Evolutionary conservation across 2,329 filamentous ascomycete species (phyloP).

Genomic region (Gaeumannomyces tritici): DNA sequence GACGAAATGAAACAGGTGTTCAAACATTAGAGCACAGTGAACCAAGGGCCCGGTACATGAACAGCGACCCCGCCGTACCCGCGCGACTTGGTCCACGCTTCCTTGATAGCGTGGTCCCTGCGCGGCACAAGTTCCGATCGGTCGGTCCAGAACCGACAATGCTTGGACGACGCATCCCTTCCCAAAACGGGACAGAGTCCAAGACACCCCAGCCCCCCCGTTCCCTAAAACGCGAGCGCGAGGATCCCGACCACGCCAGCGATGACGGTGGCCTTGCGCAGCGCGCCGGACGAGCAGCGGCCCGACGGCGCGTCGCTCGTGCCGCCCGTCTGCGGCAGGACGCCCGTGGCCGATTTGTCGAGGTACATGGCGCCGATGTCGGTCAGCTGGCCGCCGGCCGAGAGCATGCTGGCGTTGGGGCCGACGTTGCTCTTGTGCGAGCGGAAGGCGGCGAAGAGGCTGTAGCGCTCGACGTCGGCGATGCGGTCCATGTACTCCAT

Average conservation of each 20-base stretch:
- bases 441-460: slow-evolving; percentile 68
- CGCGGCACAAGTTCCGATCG: no score
- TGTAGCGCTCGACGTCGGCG: slow-evolving; percentile 55
- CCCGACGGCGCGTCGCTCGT: background rate
- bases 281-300: background rate
- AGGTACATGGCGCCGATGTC: slow-evolving; percentile 73
- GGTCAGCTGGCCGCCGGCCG: slow-evolving; percentile 57
- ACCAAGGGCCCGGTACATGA: background rate
- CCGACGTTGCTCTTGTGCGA: slow-evolving; percentile 64
- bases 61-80: background rate
- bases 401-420: slow-evolving; percentile 61
- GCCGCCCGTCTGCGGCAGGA: slow-evolving; percentile 20
- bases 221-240: background rate
- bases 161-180: background rate
- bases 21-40: background rate
- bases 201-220: no score
- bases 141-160: background rate
- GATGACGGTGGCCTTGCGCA: background rate
- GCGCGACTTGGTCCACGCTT: no score
- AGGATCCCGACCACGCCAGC: background rate
- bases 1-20: background rate
- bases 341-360: slow-evolving; percentile 39
- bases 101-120: no score
- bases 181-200: no score
- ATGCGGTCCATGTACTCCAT: slow-evolving; percentile 57